Evolutionary conservation across 169 alveolate genomes (phyloP).

Genomic region (Plasmodium vivax): DNA sequence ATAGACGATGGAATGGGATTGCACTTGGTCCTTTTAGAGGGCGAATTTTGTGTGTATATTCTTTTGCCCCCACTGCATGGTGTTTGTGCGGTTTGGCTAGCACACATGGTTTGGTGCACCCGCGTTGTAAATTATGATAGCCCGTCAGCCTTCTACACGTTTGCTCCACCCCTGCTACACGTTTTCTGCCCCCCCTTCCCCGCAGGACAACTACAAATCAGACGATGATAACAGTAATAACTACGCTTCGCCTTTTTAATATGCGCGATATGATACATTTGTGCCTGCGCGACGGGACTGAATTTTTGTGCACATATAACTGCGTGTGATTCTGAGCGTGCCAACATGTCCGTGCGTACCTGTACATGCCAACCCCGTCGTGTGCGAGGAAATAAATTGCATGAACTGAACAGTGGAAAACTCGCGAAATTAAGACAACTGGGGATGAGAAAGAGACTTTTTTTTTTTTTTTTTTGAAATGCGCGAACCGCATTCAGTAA

Average conservation of each 20-base stretch:
- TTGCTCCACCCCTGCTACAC: neutral
- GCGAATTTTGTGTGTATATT: neutral
- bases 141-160: neutral
- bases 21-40: neutral
- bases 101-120: neutral
- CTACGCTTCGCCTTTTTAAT: constrained; percentile 3
- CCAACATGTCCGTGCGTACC: neutral
- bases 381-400: neutral
- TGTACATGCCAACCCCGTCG: neutral
- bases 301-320: neutral
- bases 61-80: neutral
- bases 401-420: neutral
- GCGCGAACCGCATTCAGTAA: neutral
- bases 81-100: neutral
- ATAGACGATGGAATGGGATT: neutral
- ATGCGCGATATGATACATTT: neutral
- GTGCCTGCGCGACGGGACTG: neutral
- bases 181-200: neutral
- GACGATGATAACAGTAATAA: constrained; percentile 68
- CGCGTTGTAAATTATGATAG: neutral
- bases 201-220: constrained; percentile 57
- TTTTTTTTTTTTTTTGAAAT: neutral
- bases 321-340: neutral
- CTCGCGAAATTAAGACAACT: neutral
- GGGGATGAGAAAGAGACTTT: neutral